Percentiles rank a stretch among this genome's conserved stretches.
These are phyloP conservation scores for Cymbopogon flexuosus DNA, from an alignment of 202 grass and related monocot species.

Conservation along the genomic window DNA sequence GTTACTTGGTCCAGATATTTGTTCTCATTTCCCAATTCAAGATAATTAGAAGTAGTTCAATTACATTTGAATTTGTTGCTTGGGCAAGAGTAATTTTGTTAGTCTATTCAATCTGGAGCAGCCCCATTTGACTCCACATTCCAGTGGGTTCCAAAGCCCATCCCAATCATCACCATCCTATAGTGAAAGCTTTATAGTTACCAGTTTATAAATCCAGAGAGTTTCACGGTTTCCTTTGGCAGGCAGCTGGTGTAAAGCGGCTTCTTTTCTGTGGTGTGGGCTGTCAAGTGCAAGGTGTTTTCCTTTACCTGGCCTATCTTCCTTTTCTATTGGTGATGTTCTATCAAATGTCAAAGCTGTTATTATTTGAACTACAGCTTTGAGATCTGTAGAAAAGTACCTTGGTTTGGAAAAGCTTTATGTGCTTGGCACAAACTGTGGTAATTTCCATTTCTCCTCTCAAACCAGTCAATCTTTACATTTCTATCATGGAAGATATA, in stretches of 20 bases:
- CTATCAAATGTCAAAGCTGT: conserved; percentile 38
- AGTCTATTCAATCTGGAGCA: not conserved
- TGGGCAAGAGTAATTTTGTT: not conserved
- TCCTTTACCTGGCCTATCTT: conserved; percentile 5
- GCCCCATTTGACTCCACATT: not conserved
- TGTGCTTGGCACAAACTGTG: conserved; percentile 97
- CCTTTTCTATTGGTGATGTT: conserved; percentile 1
- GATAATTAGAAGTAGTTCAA: not conserved
- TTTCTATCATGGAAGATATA: conserved; percentile 23
- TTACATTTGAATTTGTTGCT: not conserved
- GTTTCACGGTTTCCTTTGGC: conserved; percentile 29
- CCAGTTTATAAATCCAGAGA: conserved; percentile 1
- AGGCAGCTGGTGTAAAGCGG: conserved; percentile 95
- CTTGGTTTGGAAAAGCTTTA: conserved; percentile 97
- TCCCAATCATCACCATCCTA: not conserved
- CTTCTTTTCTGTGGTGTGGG: conserved; percentile 96
- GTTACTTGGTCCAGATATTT: not conserved
- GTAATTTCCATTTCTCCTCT: conserved; percentile 42
- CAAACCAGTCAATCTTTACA: not conserved
- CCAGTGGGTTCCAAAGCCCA: not conserved
- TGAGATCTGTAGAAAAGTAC: conserved; percentile 90
- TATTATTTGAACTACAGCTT: conserved; percentile 57
- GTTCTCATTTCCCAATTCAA: not conserved
- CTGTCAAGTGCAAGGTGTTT: conserved; percentile 95
- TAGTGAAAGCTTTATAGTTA: not conserved